Evolutionary conservation across 768 basidiomycete genomes (phyloP).

Genomic region (Galerina sulciceps): DNA sequence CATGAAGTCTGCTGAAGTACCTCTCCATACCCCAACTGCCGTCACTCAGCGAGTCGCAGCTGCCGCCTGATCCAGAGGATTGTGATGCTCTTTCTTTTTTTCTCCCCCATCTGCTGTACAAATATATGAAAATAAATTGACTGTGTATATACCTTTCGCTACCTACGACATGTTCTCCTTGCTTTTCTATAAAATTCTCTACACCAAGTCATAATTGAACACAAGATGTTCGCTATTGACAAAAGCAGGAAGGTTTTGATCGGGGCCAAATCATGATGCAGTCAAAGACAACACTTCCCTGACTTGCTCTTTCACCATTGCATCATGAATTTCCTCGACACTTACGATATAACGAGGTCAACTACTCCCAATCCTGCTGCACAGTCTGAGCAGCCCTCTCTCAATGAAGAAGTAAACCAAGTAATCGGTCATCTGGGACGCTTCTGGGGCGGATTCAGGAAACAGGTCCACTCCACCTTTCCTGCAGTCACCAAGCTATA

Average conservation of each 20-base stretch:
- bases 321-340: constrained; percentile 77
- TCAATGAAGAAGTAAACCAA: constrained; percentile 89
- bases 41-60: constrained; percentile 21
- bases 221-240: background rate
- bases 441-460: constrained; percentile 91
- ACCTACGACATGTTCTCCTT: background rate
- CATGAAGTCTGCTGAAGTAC: constrained; percentile 23
- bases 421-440: constrained; percentile 86
- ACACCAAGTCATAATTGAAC: too few species aligned
- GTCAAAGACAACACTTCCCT: background rate
- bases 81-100: constrained; percentile 1
- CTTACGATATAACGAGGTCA: constrained; percentile 60
- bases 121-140: too few species aligned
- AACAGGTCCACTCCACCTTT: constrained; percentile 63
- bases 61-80: constrained; percentile 29
- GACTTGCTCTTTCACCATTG: constrained; percentile 10
- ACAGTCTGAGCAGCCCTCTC: constrained; percentile 49
- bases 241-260: background rate
- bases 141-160: too few species aligned
- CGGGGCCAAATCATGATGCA: background rate
- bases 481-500: background rate
- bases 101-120: too few species aligned
- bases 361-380: constrained; percentile 49
- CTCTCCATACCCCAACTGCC: constrained; percentile 21
- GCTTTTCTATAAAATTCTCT: background rate